Percentiles rank a stretch among this genome's conserved stretches.
Conservation (phyloP, 2,329 filamentous ascomycete species). For the Fusarium humuli region DNA sequence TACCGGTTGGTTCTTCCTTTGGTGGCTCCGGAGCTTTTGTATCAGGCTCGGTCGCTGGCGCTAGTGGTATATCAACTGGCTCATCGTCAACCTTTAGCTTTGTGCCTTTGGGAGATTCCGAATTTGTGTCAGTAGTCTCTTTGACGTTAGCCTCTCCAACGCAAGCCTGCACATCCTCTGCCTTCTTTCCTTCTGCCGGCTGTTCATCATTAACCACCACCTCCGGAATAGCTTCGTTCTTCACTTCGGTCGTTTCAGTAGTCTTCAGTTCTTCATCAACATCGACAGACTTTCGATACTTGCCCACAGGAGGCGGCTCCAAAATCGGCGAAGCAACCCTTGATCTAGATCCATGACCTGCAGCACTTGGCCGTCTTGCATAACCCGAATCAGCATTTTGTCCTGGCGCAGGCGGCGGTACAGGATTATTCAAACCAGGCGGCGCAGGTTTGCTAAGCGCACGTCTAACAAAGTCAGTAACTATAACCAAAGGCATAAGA, state of each 20-base stretch:
- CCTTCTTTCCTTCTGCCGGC: not conserved
- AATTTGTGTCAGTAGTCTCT: fast-evolving
- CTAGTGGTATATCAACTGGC: not conserved
- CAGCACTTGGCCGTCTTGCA: not conserved
- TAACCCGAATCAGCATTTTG: not conserved
- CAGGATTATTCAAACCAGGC: constrained; percentile 17
- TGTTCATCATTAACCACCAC: not conserved
- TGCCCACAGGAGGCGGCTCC: constrained; percentile 29
- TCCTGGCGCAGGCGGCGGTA: constrained; percentile 30
- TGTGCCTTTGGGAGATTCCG: not conserved
- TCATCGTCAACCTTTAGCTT: constrained; percentile 13
- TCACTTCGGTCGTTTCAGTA: not conserved
- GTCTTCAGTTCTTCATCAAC: not conserved
- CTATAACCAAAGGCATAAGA: not conserved
- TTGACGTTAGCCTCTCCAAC: not conserved
- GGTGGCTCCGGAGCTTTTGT: not conserved
- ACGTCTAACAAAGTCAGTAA: constrained; percentile 37
- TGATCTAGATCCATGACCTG: not conserved
- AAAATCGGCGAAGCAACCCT: constrained; percentile 14
- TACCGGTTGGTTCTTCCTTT: not conserved
- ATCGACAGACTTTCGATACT: constrained; percentile 1
- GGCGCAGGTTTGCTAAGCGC: constrained; percentile 48
- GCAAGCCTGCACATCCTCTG: not conserved
- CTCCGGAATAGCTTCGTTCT: not conserved
- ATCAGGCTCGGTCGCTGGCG: not conserved